These are phyloP conservation scores for Quercus phellos DNA, from an alignment of 331 rosid genomes.

Conservation along the genomic window DNA sequence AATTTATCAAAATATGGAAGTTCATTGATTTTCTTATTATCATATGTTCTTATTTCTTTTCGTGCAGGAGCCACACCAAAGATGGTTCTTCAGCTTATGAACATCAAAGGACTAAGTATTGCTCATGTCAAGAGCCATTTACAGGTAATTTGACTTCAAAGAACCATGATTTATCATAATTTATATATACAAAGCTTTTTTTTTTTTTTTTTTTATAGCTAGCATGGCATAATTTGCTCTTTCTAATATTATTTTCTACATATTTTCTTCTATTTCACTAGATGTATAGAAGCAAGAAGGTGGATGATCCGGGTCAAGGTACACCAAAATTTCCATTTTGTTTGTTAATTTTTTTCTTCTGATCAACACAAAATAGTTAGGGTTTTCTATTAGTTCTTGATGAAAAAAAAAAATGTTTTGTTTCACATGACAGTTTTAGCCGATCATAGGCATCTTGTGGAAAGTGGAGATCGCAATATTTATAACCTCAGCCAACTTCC, in stretches of 20 bases:
- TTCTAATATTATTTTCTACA: not conserved
- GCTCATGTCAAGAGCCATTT: slow-evolving; percentile 98
- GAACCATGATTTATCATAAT: not conserved
- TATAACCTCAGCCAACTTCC: slow-evolving; percentile 49
- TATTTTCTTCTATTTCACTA: slow-evolving; percentile 19
- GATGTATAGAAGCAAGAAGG: slow-evolving; percentile 60
- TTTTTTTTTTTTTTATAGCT: too few species aligned
- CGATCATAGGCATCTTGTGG: slow-evolving; percentile 41
- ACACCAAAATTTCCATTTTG: not conserved
- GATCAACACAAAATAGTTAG: not conserved
- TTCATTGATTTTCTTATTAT: not conserved
- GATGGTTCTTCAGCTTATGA: slow-evolving; percentile 94
- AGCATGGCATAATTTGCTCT: not conserved
- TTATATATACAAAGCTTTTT: not conserved
- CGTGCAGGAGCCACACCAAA: slow-evolving; percentile 90
- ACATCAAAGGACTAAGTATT: slow-evolving; percentile 80
- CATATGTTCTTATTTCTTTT: slow-evolving; percentile 10
- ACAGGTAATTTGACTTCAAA: slow-evolving; percentile 45
- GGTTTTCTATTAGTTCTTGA: slow-evolving; percentile 27
- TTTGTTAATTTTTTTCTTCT: not conserved
- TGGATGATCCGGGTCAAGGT: slow-evolving; percentile 48
- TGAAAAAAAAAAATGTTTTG: slow-evolving; percentile 1
- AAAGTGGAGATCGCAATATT: slow-evolving; percentile 42
- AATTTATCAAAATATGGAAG: not conserved
- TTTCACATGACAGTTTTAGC: slow-evolving; percentile 32